phyloP scores from a whole-genome alignment of 164 flowering plant genomes.

The Nymphaea colorata region DNA sequence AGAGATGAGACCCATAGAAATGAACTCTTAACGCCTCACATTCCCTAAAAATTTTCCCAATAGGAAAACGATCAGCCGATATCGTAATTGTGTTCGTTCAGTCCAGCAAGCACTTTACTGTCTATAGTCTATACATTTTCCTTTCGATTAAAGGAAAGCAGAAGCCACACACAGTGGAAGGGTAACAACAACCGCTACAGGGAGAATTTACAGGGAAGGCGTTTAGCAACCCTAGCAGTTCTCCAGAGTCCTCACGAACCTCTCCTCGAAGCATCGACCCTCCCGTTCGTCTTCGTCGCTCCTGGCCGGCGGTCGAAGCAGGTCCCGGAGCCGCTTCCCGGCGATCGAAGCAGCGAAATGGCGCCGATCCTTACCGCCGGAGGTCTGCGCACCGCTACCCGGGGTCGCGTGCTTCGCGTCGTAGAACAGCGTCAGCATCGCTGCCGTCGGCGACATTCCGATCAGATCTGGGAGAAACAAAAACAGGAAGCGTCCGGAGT shows the following conservation, averaged over 20 bases:
- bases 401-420: neutral
- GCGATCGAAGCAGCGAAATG: neutral
- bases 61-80: too few relatives aligned
- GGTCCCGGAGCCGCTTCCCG: neutral
- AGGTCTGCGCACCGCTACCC: neutral
- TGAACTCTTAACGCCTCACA: too few relatives aligned
- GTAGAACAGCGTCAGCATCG: neutral
- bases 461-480: neutral
- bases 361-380: neutral
- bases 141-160: neutral
- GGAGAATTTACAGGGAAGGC: neutral
- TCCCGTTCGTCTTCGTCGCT: neutral
- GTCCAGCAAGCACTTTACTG: neutral
- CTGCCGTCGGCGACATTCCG: neutral
- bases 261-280: neutral
- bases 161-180: neutral
- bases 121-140: neutral
- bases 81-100: neutral
- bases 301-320: neutral
- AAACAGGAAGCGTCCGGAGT: neutral
- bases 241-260: neutral
- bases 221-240: neutral
- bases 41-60: too few relatives aligned
- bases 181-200: neutral
- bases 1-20: too few relatives aligned